Conservation (phyloP, 345 rosid species). For the Eucalyptus polyanthemos region DNA sequence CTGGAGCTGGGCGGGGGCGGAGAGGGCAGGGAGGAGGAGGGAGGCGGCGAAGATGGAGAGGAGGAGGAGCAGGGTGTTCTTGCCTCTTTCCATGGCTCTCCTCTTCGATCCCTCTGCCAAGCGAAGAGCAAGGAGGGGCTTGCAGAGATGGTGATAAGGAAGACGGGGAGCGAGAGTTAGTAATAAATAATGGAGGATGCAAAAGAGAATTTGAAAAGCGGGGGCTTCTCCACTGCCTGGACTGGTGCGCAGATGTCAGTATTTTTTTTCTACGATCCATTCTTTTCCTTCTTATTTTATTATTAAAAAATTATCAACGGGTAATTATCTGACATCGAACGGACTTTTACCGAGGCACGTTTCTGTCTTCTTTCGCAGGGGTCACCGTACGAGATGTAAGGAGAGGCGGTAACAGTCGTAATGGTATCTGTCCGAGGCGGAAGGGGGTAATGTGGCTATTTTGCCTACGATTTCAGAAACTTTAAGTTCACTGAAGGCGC, state of each 20-base stretch:
- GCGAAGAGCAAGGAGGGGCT: neutral
- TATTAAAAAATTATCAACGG: neutral
- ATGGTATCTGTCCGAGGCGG: neutral
- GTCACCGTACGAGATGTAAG: neutral
- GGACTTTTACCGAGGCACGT: neutral
- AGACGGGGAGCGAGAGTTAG: neutral
- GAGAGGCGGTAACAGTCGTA: neutral
- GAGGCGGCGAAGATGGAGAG: neutral
- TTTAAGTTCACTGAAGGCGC: too few species aligned
- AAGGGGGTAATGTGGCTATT: neutral
- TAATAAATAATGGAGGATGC: neutral
- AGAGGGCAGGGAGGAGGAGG: neutral
- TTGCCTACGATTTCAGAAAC: neutral
- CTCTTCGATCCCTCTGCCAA: neutral
- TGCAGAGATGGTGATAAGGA: neutral
- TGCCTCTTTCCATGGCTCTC: neutral
- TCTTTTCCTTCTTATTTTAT: neutral
- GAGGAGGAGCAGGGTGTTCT: neutral
- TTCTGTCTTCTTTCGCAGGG: neutral
- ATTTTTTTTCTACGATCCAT: neutral
- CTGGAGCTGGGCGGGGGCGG: constrained; percentile 11
- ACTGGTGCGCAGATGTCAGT: neutral
- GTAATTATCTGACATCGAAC: neutral
- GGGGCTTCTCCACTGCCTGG: neutral
- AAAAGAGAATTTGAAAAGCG: neutral